Evolutionary conservation across 1,139 yeast species (phyloP).

Genomic region (Sugiyamaella grinbergsii): DNA sequence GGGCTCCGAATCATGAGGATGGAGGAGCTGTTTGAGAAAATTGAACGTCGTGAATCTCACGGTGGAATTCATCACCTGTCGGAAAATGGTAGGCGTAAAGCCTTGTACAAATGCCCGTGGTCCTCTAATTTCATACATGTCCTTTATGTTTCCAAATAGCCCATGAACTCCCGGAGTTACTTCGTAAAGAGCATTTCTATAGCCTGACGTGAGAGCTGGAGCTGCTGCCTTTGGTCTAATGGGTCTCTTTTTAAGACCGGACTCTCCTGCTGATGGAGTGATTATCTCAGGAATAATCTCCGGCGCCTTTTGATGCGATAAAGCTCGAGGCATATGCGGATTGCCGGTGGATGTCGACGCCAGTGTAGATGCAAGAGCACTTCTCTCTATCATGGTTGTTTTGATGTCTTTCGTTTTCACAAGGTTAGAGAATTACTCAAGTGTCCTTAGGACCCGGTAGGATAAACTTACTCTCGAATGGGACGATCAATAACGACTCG

Average conservation of each 20-base stretch:
- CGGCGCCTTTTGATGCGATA: constrained; percentile 8
- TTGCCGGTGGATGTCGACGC: not conserved
- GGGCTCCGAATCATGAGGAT: constrained; percentile 43
- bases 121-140: constrained; percentile 77
- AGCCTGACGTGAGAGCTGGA: constrained; percentile 17
- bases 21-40: constrained; percentile 60
- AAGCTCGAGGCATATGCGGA: constrained; percentile 2
- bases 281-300: not conserved
- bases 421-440: too few species aligned
- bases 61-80: constrained; percentile 78
- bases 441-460: too few species aligned
- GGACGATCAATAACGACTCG: constrained; percentile 83
- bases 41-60: constrained; percentile 86
- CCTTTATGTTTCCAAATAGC: constrained; percentile 34
- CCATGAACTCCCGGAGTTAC: constrained; percentile 33
- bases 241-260: constrained; percentile 13
- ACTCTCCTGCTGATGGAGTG: not conserved
- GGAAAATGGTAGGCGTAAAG: constrained; percentile 69
- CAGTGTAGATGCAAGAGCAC: constrained; percentile 17
- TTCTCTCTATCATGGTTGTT: constrained; percentile 73
- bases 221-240: constrained; percentile 27
- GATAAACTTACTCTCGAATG: constrained; percentile 64
- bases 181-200: constrained; percentile 16
- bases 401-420: constrained; percentile 67
- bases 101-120: constrained; percentile 80